A percentile compares a stretch with the other conserved stretches of the same genome.
Conservation (phyloP, 2,329 filamentous ascomycete genomes). For the Penicillium sp. region DNA sequence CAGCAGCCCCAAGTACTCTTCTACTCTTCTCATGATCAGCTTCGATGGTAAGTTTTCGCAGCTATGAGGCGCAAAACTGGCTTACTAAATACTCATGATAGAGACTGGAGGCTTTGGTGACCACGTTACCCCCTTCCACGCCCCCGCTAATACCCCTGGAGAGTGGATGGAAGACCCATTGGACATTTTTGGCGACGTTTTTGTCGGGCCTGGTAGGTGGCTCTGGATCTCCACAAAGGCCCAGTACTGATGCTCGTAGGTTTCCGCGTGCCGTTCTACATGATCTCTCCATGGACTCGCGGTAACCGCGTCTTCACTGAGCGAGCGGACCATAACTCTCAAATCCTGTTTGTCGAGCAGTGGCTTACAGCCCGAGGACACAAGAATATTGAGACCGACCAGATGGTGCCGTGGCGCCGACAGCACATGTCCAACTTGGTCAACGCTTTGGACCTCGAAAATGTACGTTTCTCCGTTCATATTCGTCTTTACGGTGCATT, state of each 20-base stretch:
- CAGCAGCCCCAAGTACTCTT: conserved; percentile 50
- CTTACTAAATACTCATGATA: conserved; percentile 19
- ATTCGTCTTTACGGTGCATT: not conserved
- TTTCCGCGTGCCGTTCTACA: conserved; percentile 55
- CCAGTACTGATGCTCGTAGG: conserved; percentile 24
- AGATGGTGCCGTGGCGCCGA: conserved; percentile 49
- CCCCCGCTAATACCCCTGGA: conserved; percentile 49
- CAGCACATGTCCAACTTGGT: conserved; percentile 50
- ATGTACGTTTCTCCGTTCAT: conserved; percentile 21
- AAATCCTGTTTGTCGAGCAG: conserved; percentile 54
- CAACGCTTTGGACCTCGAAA: conserved; percentile 48
- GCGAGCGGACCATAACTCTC: conserved; percentile 55
- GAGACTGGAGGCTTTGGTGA: conserved; percentile 57
- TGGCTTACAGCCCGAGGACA: conserved; percentile 47
- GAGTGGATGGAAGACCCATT: conserved; percentile 54
- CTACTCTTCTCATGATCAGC: conserved; percentile 51
- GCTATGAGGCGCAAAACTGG: not conserved
- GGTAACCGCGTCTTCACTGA: conserved; percentile 55
- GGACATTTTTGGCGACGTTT: conserved; percentile 43
- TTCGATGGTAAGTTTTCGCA: conserved; percentile 44
- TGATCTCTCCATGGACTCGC: conserved; percentile 57
- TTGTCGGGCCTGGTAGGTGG: conserved; percentile 41
- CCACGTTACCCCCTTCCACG: conserved; percentile 53
- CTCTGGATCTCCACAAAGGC: not conserved
- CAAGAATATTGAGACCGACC: conserved; percentile 38